phyloP scores from a whole-genome alignment of 371 early-diverging fungal genomes.

The Rhizopus microsporus region DNA sequence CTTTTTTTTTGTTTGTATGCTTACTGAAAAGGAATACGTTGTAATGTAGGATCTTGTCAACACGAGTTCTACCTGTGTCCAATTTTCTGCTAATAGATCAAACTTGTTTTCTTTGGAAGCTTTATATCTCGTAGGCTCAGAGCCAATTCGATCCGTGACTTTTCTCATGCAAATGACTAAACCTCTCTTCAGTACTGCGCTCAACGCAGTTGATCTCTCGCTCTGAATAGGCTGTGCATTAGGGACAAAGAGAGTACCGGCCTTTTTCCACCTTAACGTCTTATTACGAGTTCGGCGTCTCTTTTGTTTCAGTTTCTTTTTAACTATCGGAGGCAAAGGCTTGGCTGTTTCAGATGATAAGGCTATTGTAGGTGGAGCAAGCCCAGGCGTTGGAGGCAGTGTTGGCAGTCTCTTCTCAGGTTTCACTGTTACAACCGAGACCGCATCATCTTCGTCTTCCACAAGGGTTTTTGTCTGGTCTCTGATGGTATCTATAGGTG shows the following conservation, averaged over 20 bases:
- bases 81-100: slow-evolving; percentile 27
- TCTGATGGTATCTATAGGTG: background rate
- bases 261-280: slow-evolving; percentile 25
- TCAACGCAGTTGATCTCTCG: background rate
- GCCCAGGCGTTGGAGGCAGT: background rate
- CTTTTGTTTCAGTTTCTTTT: background rate
- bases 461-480: background rate
- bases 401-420: background rate
- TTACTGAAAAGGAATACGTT: slow-evolving; percentile 36
- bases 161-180: slow-evolving; percentile 32
- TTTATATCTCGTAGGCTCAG: slow-evolving; percentile 36
- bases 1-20: slow-evolving; percentile 1
- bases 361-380: background rate
- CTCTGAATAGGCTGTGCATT: slow-evolving; percentile 3
- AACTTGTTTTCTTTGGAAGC: slow-evolving; percentile 27
- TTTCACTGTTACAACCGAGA: slow-evolving; percentile 14
- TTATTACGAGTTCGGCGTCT: background rate
- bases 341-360: background rate
- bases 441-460: slow-evolving; percentile 2
- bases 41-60: slow-evolving; percentile 23
- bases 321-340: background rate
- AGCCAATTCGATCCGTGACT: slow-evolving; percentile 7
- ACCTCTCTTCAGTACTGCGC: slow-evolving; percentile 25
- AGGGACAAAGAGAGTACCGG: slow-evolving; percentile 30
- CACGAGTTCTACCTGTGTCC: slow-evolving; percentile 37